Conservation (phyloP, 208 protist species). For the Trypanosoma congolense region DNA sequence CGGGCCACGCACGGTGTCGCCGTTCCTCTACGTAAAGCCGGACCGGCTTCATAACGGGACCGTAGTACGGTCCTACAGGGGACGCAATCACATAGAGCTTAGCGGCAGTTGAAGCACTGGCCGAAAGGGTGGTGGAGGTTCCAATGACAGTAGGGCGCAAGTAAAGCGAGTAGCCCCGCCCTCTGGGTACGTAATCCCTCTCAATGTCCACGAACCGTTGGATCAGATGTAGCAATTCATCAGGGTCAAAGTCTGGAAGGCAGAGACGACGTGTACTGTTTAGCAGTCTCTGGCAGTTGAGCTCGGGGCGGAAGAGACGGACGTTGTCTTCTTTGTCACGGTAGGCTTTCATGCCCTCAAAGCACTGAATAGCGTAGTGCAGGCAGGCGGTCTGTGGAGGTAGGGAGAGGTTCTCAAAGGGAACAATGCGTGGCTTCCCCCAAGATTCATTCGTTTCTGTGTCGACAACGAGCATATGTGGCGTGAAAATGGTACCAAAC, state of each 20-base stretch:
- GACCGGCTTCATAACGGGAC: conserved; percentile 85
- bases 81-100: conserved; percentile 93
- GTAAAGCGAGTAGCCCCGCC: conserved; percentile 96
- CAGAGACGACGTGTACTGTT: conserved; percentile 80
- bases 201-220: conserved; percentile 93
- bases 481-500: conserved; percentile 94
- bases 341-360: conserved; percentile 99
- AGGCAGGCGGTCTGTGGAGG: conserved; percentile 85
- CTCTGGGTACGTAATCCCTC: conserved; percentile 87
- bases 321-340: conserved; percentile 77
- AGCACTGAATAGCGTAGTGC: conserved; percentile 94
- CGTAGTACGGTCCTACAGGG: conserved; percentile 98
- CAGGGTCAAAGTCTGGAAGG: conserved; percentile 89
- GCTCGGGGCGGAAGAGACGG: conserved; percentile 95
- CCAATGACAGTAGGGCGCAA: conserved; percentile 96
- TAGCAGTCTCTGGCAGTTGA: conserved; percentile 92
- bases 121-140: conserved; percentile 71
- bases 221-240: conserved; percentile 89
- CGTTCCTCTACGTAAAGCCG: conserved; percentile 87
- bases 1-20: conserved; percentile 92
- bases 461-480: conserved; percentile 96
- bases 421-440: conserved; percentile 65
- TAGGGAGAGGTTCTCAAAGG: conserved; percentile 80
- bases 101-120: conserved; percentile 41
- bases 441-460: conserved; percentile 71